Percentiles rank a stretch among this genome's conserved stretches.
Conservation (phyloP, 768 basidiomycete genomes). For the Tylopilus sp. region DNA sequence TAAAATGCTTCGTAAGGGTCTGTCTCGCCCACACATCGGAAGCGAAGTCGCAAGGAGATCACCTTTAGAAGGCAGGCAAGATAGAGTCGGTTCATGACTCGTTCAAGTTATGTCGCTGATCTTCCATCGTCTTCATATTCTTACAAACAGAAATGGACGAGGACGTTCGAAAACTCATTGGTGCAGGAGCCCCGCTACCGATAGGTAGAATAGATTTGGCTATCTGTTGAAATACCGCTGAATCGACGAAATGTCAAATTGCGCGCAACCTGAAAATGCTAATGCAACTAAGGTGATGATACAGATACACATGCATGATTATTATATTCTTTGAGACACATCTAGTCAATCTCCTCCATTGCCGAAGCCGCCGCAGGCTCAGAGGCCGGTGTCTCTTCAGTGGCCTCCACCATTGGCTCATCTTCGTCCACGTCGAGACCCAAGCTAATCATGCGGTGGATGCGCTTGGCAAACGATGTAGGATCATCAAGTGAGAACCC, state of each 20-base stretch:
- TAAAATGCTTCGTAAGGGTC: too few species aligned
- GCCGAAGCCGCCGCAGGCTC: constrained; percentile 71
- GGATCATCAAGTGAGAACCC: constrained; percentile 97
- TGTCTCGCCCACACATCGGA: too few species aligned
- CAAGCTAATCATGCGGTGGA: constrained; percentile 93
- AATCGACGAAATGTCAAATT: constrained; percentile 18
- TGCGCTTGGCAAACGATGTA: constrained; percentile 90
- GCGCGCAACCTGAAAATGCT: constrained; percentile 23
- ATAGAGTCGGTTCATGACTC: too few species aligned
- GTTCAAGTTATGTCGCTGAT: too few species aligned
- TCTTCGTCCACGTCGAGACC: constrained; percentile 89
- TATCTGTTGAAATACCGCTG: constrained; percentile 11
- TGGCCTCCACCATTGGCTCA: constrained; percentile 34
- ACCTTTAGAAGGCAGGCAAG: too few species aligned
- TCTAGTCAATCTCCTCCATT: constrained; percentile 97
- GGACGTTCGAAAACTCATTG: too few species aligned
- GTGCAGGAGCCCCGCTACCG: too few species aligned
- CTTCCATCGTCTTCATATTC: too few species aligned
- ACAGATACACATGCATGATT: constrained; percentile 27
- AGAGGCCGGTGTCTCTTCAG: constrained; percentile 48
- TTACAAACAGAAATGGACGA: too few species aligned
- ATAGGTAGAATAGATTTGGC: constrained; percentile 1
- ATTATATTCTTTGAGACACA: background rate
- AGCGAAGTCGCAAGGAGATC: too few species aligned
- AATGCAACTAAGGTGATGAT: constrained; percentile 24